These are phyloP conservation scores for Yarrowia sp. DNA, from an alignment of 805 yeast genomes.

Conservation along the genomic window DNA sequence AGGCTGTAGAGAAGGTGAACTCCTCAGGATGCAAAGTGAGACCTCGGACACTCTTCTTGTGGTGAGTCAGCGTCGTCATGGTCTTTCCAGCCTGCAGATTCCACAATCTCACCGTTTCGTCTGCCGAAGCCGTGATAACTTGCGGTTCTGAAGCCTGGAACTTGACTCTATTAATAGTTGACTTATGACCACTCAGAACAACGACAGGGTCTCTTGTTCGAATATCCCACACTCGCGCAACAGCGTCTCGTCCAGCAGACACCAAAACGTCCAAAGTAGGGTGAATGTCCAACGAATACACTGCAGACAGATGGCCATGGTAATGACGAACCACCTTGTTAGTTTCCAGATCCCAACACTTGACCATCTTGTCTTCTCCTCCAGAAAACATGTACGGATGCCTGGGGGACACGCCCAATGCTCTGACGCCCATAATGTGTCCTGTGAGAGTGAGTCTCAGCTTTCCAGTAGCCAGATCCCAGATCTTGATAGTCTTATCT, in stretches of 20 bases:
- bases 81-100: constrained; percentile 83
- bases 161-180: constrained; percentile 72
- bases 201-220: constrained; percentile 76
- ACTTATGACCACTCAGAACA: constrained; percentile 81
- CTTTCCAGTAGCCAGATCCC: constrained; percentile 81
- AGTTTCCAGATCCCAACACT: constrained; percentile 95
- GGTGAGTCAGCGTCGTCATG: constrained; percentile 78
- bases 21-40: constrained; percentile 72
- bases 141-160: constrained; percentile 84
- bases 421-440: constrained; percentile 87
- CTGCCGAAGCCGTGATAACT: constrained; percentile 80
- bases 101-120: constrained; percentile 87
- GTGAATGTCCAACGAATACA: constrained; percentile 81
- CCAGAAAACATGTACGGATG: constrained; percentile 91
- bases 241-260: constrained; percentile 88
- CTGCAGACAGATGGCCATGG: constrained; percentile 93
- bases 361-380: constrained; percentile 89
- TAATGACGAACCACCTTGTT: constrained; percentile 83
- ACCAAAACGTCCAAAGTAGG: constrained; percentile 85
- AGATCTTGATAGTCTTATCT: constrained; percentile 85
- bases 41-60: constrained; percentile 79
- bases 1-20: constrained; percentile 78
- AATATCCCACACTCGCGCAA: constrained; percentile 92
- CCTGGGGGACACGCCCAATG: constrained; percentile 70
- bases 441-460: constrained; percentile 83